These are phyloP conservation scores for Coniosporium tulheliwenetii DNA, from an alignment of 2,329 filamentous ascomycete species.

Conservation along the genomic window DNA sequence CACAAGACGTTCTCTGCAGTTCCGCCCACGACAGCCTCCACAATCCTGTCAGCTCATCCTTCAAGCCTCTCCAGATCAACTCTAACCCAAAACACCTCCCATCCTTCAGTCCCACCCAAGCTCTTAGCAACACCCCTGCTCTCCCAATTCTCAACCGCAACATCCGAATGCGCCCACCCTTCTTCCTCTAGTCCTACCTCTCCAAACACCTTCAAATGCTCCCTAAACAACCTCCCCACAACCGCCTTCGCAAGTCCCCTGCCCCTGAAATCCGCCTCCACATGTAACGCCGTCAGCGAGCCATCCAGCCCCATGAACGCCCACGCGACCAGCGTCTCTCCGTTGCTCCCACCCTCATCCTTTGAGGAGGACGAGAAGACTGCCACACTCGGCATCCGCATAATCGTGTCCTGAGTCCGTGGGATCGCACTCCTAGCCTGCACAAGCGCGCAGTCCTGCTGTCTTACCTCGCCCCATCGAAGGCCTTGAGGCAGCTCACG, in stretches of 20 bases:
- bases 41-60: conserved; percentile 1
- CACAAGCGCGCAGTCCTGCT: conserved; percentile 41
- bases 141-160: conserved; percentile 41
- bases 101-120: conserved; percentile 39
- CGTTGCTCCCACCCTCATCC: conserved; percentile 20
- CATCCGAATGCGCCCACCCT: conserved; percentile 46
- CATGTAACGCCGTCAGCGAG: conserved; percentile 45
- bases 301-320: conserved; percentile 47
- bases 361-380: conserved; percentile 8
- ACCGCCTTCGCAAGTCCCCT: conserved; percentile 48
- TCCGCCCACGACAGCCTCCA: no score
- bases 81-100: conserved; percentile 43
- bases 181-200: conserved; percentile 21
- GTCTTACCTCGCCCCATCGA: conserved; percentile 36
- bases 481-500: conserved; percentile 30
- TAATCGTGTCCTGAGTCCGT: conserved; percentile 31
- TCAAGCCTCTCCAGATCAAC: conserved; percentile 20
- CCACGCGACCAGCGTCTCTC: conserved; percentile 40
- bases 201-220: conserved; percentile 28
- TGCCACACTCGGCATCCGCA: conserved; percentile 21
- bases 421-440: conserved; percentile 40
- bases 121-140: conserved; percentile 49
- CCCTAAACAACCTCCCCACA: conserved; percentile 40
- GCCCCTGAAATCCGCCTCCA: conserved; percentile 42
- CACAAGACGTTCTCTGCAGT: no score